A percentile compares a stretch with the other conserved stretches of the same genome.
Conservation (phyloP, 2,329 filamentous ascomycete genomes). For the Cyanodermella asteris region DNA sequence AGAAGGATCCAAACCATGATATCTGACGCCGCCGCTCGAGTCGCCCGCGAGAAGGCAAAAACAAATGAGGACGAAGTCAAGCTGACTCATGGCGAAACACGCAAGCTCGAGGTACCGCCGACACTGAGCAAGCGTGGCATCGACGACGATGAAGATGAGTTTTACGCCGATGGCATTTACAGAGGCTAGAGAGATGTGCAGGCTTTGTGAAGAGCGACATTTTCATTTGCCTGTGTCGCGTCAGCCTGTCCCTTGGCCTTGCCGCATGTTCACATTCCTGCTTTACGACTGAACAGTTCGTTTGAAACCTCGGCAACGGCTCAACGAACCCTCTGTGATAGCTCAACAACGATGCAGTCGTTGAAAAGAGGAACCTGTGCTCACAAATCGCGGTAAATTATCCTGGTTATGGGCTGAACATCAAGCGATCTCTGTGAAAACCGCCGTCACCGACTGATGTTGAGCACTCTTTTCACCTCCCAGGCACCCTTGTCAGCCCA, state of each 20-base stretch:
- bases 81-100: slow-evolving; percentile 7
- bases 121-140: slow-evolving; percentile 1
- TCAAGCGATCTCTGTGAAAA: neutral
- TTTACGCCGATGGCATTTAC: no score
- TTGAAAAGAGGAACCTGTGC: neutral
- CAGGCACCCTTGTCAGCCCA: neutral
- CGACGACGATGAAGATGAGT: no score
- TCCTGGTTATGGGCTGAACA: neutral
- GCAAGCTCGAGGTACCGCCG: slow-evolving; percentile 5
- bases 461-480: neutral
- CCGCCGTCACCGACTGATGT: neutral
- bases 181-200: no score
- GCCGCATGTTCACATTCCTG: no score
- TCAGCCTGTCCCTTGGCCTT: no score
- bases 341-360: neutral
- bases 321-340: neutral
- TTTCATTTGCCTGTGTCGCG: no score
- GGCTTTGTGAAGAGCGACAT: no score
- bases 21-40: slow-evolving; percentile 14
- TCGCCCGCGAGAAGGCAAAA: slow-evolving; percentile 13
- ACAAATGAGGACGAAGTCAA: slow-evolving; percentile 7
- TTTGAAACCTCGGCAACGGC: slow-evolving; percentile 2
- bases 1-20: slow-evolving; percentile 16
- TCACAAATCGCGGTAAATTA: neutral
- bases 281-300: neutral